Percentiles rank a stretch among this genome's conserved stretches.
Conservation (phyloP, 2,329 filamentous ascomycete species). For the Aspergillus texensis region DNA sequence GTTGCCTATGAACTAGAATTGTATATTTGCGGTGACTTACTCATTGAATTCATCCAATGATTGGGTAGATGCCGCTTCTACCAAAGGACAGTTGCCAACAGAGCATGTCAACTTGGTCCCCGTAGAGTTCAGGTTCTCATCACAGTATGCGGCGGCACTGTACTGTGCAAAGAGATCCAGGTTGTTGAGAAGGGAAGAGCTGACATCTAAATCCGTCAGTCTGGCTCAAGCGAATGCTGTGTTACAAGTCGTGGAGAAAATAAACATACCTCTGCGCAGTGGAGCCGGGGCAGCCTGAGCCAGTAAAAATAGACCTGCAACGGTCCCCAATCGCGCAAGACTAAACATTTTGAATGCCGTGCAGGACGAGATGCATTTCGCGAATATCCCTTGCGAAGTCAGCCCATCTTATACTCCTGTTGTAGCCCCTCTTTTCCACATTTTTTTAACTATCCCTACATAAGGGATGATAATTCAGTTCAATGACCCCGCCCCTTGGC, state of each 20-base stretch:
- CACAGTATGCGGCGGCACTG: constrained; percentile 53
- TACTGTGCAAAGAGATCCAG: constrained; percentile 52
- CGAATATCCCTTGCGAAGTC: not conserved
- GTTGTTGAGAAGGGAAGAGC: constrained; percentile 2
- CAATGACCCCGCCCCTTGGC: not conserved
- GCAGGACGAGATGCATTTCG: not conserved
- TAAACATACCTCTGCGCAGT: constrained; percentile 8
- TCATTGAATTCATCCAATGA: constrained; percentile 50
- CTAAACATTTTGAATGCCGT: not conserved
- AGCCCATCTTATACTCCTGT: not conserved
- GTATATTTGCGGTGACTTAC: constrained; percentile 25
- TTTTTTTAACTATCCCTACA: not conserved
- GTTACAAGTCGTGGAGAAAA: not conserved
- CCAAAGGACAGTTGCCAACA: constrained; percentile 47
- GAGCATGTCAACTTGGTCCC: constrained; percentile 46
- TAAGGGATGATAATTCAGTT: not conserved
- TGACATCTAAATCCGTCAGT: constrained; percentile 1
- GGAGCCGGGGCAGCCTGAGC: constrained; percentile 11
- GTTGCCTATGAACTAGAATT: not conserved
- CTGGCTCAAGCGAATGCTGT: not conserved
- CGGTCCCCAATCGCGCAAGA: not conserved
- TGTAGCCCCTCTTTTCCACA: not conserved
- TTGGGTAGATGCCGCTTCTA: constrained; percentile 47
- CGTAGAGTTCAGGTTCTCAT: constrained; percentile 45
- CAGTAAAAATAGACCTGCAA: constrained; percentile 1